Conservation (phyloP, 495 filamentous ascomycete genomes). For the Penicillium goetzii region DNA sequence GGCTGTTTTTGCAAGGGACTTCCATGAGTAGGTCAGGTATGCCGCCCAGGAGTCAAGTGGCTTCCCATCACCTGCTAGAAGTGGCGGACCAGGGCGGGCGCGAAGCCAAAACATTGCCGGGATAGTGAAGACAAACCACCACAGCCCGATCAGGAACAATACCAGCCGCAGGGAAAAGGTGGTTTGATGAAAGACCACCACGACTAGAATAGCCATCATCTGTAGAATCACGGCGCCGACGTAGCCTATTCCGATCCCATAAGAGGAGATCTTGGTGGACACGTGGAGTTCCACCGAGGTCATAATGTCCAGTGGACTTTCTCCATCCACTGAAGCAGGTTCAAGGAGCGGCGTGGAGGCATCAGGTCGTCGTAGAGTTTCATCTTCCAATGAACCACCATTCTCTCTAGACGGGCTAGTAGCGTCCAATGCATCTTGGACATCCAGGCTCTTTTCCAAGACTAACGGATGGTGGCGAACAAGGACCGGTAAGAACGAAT, state of each 20-base stretch:
- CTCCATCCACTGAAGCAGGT: slow-evolving; percentile 8
- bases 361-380: slow-evolving; percentile 15
- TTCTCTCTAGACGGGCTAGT: slow-evolving; percentile 21
- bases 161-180: slow-evolving; percentile 80
- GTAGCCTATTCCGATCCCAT: slow-evolving; percentile 90
- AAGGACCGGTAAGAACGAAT: slow-evolving; percentile 80
- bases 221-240: slow-evolving; percentile 81
- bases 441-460: slow-evolving; percentile 19
- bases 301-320: slow-evolving; percentile 22
- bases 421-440: background rate
- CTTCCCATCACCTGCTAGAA: slow-evolving; percentile 50
- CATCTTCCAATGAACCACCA: slow-evolving; percentile 27
- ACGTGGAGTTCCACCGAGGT: slow-evolving; percentile 69
- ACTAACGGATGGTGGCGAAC: slow-evolving; percentile 73
- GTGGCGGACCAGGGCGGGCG: slow-evolving; percentile 83
- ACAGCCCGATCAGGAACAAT: slow-evolving; percentile 83
- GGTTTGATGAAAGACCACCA: slow-evolving; percentile 69
- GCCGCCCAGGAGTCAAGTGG: slow-evolving; percentile 51
- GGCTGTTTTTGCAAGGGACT: slow-evolving; percentile 77
- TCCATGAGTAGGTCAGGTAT: slow-evolving; percentile 84
- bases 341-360: slow-evolving; percentile 43
- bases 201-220: slow-evolving; percentile 71
- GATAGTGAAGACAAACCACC: slow-evolving; percentile 93
- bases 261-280: slow-evolving; percentile 84
- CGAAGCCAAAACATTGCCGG: slow-evolving; percentile 90